Evolutionary conservation across 805 yeast species (phyloP), one percentile per base, ranked within the genome.

Genomic region (Metschnikowia kunwiensis): DNA sequence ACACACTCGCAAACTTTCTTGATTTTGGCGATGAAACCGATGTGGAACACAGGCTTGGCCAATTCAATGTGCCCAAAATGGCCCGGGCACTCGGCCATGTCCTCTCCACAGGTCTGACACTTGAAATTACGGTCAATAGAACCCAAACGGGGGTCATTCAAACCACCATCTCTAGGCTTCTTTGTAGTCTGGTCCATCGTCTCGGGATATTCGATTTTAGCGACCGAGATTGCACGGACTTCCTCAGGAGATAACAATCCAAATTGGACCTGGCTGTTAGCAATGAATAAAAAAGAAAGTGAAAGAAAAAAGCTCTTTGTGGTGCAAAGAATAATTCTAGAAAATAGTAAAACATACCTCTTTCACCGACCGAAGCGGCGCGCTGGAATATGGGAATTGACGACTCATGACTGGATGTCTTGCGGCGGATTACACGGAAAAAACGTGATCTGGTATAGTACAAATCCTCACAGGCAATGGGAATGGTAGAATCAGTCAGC

Each of bases 21-120:
- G 55, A 93, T 91, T 59, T 86, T 91, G 31, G 94, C 77, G 54
- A 93, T 80, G 63, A 87, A 93, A n/a, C 96, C 98, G 61, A 93
- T 87, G 63, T 93, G 98, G 67, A 93, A 93, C 24, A 93, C 99
- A 10, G 99, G 98, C 60, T 91, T 93, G 23, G 98, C 97, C 48
- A 93, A 74, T 60, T 93, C 99, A 44, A 93, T 93, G 58, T 93
- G 99, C 50, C 99, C 99, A 65, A 93, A 93, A 69, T 93, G 99
- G 42, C 99, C 99, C 0, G 97, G 97, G 66, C 99, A 93, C 61
- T 93, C 97, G 43, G 91, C 86, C 97, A 93, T 93, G 53, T 91
- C 96, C 63, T 93, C 99, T 55, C 96, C 95, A 74, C 99, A 93
- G 16, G 99, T 93, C 72, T 91, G 97, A 74, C 99, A 93, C 70